Percentiles rank a stretch among this genome's conserved stretches.
Evolutionary conservation across 192 early-diverging fungal genomes (phyloP).

Genomic region (Backusella sp.): DNA sequence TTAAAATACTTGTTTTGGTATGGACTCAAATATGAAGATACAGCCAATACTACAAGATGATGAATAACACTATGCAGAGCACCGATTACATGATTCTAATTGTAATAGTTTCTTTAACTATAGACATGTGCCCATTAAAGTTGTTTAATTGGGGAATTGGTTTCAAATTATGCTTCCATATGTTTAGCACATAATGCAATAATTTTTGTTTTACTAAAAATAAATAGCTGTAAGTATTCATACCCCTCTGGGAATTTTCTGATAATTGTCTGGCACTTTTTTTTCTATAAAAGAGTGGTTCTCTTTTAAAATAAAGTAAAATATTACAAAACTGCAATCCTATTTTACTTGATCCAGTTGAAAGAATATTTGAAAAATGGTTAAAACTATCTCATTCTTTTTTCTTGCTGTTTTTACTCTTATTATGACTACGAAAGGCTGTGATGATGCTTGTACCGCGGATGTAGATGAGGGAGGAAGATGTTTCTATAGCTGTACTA

Average conservation of each 20-base stretch:
- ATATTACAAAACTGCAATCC: background rate
- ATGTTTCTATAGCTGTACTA: background rate
- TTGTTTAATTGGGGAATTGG: background rate
- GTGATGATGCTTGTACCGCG: background rate
- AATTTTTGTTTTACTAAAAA: background rate
- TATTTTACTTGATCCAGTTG: background rate
- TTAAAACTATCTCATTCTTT: background rate
- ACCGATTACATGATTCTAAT: background rate
- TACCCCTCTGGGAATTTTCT: background rate
- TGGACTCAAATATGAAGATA: no score
- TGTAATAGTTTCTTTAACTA: background rate
- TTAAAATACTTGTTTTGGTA: no score
- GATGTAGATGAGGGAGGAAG: background rate
- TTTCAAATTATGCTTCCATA: no score
- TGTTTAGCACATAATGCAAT: background rate
- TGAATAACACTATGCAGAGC: background rate
- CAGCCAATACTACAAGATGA: background rate
- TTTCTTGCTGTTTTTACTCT: background rate
- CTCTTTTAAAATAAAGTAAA: background rate
- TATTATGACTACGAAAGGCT: background rate
- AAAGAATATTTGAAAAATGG: background rate
- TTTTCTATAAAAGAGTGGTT: background rate
- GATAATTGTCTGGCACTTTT: no score
- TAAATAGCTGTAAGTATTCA: background rate
- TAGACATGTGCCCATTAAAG: background rate